Evolutionary conservation across 2,329 filamentous ascomycete genomes (phyloP).

Genomic region (Ophiosphaerella narmari): DNA sequence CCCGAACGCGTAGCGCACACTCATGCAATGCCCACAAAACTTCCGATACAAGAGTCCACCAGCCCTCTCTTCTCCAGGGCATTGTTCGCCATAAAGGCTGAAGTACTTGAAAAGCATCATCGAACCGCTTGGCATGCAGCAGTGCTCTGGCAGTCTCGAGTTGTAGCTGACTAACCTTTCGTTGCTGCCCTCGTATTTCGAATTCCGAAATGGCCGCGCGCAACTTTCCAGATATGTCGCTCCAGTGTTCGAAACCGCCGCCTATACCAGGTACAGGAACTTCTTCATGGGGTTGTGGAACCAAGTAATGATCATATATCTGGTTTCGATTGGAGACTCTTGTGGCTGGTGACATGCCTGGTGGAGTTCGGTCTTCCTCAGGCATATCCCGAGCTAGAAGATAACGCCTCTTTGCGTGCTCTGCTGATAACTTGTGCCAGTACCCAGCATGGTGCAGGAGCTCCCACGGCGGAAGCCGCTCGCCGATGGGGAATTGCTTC

Average conservation of each 20-base stretch:
- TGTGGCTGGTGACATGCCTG: constrained; percentile 60
- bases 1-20: constrained; percentile 53
- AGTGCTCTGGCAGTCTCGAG: constrained; percentile 62
- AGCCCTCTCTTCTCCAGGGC: constrained; percentile 64
- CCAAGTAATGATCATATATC: constrained; percentile 65
- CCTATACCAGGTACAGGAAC: constrained; percentile 49
- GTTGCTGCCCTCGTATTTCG: constrained; percentile 55
- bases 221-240: constrained; percentile 55
- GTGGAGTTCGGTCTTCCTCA: constrained; percentile 61
- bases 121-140: constrained; percentile 55
- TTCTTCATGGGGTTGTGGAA: constrained; percentile 63
- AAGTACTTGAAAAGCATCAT: constrained; percentile 57
- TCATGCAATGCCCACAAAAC: constrained; percentile 60
- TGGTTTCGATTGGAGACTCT: constrained; percentile 58
- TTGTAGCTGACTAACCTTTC: constrained; percentile 59
- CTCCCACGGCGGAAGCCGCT: constrained; percentile 62
- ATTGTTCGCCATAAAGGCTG: constrained; percentile 60
- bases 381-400: constrained; percentile 60
- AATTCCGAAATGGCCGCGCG: constrained; percentile 57
- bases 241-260: constrained; percentile 57
- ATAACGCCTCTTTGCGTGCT: constrained; percentile 57
- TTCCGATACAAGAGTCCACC: constrained; percentile 61
- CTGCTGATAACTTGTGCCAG: constrained; percentile 61
- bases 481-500: constrained; percentile 54
- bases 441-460: constrained; percentile 66